These are phyloP conservation scores for Phaffomyces opuntiae DNA, from an alignment of 805 yeast genomes.

Conservation along the genomic window DNA sequence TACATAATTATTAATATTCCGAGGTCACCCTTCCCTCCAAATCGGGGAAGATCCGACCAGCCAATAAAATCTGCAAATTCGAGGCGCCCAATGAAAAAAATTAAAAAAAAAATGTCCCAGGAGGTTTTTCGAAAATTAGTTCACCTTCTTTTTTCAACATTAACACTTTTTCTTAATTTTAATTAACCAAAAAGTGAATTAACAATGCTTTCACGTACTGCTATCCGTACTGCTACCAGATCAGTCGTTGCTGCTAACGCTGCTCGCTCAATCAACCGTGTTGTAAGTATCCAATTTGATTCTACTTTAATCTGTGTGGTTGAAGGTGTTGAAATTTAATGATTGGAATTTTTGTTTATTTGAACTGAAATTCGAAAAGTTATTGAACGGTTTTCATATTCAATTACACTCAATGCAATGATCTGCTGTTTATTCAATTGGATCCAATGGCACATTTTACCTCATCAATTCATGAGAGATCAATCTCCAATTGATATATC, in stretches of 20 bases:
- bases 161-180: constrained; percentile 1
- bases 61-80: constrained; percentile 1
- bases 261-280: constrained; percentile 30
- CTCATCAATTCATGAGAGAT: no score
- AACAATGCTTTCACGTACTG: constrained; percentile 78
- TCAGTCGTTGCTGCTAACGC: constrained; percentile 57
- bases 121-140: constrained; percentile 15
- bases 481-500: no score
- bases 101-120: constrained; percentile 15
- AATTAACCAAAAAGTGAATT: constrained; percentile 6
- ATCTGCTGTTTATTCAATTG: no score
- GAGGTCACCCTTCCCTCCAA: no score
- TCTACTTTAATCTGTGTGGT: background rate
- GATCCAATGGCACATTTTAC: no score
- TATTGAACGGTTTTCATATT: background rate
- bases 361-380: background rate
- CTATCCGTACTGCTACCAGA: constrained; percentile 80
- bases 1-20: no score
- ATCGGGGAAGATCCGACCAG: background rate
- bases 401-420: background rate
- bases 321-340: background rate
- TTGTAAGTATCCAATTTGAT: constrained; percentile 29
- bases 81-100: constrained; percentile 12
- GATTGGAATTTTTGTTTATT: background rate
- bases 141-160: constrained; percentile 13